These are phyloP conservation scores for Phalaenopsis hybrid DNA, from an alignment of 116 monocot genomes.

Conservation along the genomic window DNA sequence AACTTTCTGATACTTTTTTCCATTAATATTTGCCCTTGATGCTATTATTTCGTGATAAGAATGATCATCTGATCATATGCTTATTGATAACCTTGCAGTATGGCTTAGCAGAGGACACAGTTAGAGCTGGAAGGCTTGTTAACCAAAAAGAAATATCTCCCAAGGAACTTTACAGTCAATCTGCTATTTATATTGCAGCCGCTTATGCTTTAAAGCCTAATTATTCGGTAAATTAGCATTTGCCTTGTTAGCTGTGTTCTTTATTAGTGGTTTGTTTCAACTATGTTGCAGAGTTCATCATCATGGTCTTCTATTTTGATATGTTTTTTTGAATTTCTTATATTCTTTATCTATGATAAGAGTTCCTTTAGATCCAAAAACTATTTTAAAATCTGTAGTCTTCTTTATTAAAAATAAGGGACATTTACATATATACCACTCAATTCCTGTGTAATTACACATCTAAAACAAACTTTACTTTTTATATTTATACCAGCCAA, in stretches of 20 bases:
- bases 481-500: too few relatives aligned
- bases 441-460: too few relatives aligned
- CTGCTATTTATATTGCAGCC: constrained; percentile 97
- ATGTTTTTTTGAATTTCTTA: background rate
- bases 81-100: constrained; percentile 44
- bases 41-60: background rate
- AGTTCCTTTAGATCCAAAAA: background rate
- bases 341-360: background rate
- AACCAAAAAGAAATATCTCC: constrained; percentile 71
- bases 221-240: constrained; percentile 60
- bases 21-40: background rate
- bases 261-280: background rate
- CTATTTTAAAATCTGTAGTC: background rate
- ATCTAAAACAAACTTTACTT: too few relatives aligned
- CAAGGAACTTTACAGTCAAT: constrained; percentile 87
- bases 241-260: background rate
- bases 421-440: too few relatives aligned
- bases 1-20: constrained; percentile 10
- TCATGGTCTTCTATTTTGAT: background rate
- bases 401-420: background rate
- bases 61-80: constrained; percentile 4
- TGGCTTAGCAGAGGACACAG: constrained; percentile 91
- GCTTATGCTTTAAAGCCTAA: constrained; percentile 95
- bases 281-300: background rate
- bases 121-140: constrained; percentile 65